phyloP scores from a whole-genome alignment of 768 basidiomycete species.

The Heimioporus sp. region DNA sequence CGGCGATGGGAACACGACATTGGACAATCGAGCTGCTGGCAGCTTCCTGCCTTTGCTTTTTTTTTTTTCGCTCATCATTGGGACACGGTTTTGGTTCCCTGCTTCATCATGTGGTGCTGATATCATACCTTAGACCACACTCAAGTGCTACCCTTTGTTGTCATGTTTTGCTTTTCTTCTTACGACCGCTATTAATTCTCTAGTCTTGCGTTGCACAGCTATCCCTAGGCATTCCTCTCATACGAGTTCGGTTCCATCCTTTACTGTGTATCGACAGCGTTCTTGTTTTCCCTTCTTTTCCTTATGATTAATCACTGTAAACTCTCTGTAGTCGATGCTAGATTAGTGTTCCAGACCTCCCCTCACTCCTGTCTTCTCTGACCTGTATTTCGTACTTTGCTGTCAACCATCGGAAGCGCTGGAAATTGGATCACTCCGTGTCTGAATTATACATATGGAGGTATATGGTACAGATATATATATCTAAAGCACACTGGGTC shows the following conservation, averaged over 20 bases:
- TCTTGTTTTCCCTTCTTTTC: constrained; percentile 6
- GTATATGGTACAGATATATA: constrained; percentile 12
- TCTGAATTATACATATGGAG: constrained; percentile 5
- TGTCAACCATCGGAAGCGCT: background rate
- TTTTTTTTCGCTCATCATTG: constrained; percentile 6
- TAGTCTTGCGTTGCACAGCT: constrained; percentile 2
- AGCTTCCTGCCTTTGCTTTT: constrained; percentile 4
- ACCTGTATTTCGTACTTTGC: background rate
- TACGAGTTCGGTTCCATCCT: constrained; percentile 3
- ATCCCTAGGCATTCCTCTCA: constrained; percentile 8
- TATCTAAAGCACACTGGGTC: constrained; percentile 18
- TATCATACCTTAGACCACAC: constrained; percentile 27
- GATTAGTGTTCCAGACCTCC: too few species aligned
- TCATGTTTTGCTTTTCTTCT: constrained; percentile 19
- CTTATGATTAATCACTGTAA: constrained; percentile 17
- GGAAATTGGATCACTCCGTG: background rate
- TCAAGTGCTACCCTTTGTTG: constrained; percentile 17
- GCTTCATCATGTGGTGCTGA: constrained; percentile 9
- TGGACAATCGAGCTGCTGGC: constrained; percentile 18
- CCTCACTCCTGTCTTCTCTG: too few species aligned
- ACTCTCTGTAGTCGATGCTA: constrained; percentile 1
- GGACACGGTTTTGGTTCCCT: constrained; percentile 7
- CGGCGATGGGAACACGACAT: background rate
- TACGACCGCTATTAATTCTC: constrained; percentile 13
- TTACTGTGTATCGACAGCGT: constrained; percentile 26